Conservation (phyloP, 257 asterid species). For the Coffea canephora region DNA sequence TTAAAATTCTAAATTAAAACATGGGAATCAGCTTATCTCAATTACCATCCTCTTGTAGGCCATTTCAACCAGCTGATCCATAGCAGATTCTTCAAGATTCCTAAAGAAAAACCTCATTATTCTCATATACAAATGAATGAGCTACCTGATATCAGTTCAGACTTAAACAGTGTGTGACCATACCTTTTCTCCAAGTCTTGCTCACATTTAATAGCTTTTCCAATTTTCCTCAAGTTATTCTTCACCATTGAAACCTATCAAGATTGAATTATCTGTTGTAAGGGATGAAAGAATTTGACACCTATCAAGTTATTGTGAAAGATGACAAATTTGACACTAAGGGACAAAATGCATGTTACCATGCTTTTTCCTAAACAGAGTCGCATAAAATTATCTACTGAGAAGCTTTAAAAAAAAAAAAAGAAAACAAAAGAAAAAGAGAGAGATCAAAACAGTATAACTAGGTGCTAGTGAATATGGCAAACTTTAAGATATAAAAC, state of each 20-base stretch:
- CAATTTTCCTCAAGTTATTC: conserved; percentile 10
- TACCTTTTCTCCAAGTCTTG: conserved; percentile 21
- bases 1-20: not conserved
- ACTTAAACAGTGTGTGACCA: too few species aligned
- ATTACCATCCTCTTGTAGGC: conserved; percentile 18
- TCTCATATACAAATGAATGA: conserved; percentile 3
- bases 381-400: not conserved
- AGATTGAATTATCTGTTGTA: not conserved
- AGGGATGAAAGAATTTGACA: not conserved
- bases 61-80: conserved; percentile 13
- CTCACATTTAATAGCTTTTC: conserved; percentile 16
- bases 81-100: conserved; percentile 17
- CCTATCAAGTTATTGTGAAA: not conserved
- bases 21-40: not conserved
- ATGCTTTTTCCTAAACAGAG: not conserved
- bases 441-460: not conserved
- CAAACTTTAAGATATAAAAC: not conserved
- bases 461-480: not conserved
- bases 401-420: not conserved
- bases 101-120: conserved; percentile 16
- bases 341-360: not conserved
- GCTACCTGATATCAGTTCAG: not conserved
- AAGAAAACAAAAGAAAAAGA: not conserved
- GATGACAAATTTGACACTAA: not conserved
- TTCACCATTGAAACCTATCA: conserved; percentile 6